Conservation (phyloP, 2,329 filamentous ascomycete genomes). For the Apiospora kogelbergensis region DNA sequence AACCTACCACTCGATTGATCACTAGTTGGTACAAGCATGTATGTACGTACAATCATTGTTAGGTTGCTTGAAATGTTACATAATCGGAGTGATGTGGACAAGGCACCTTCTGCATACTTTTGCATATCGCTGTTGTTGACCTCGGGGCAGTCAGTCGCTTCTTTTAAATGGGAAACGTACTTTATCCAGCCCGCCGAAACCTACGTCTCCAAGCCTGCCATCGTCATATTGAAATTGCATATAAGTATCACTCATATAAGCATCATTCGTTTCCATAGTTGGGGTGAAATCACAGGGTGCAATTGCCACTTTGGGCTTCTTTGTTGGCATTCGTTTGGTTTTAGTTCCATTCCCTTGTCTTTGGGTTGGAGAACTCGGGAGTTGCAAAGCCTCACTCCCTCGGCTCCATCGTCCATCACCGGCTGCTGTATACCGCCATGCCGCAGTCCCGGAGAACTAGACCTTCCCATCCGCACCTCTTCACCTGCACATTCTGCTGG, state of each 20-base stretch:
- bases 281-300: neutral
- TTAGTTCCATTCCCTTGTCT: neutral
- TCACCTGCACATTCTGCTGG: slow-evolving; percentile 60
- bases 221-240: neutral
- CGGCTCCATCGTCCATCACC: neutral
- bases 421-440: neutral
- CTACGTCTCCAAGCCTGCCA: neutral
- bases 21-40: no score
- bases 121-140: neutral
- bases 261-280: neutral
- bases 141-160: neutral
- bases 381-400: neutral
- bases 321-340: neutral
- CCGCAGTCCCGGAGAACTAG: neutral
- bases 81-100: neutral
- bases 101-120: neutral
- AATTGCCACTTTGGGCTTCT: neutral
- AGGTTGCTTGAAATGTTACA: no score
- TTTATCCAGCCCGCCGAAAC: neutral
- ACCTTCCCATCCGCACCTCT: slow-evolving; percentile 28
- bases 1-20: no score
- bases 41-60: no score
- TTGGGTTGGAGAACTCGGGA: neutral
- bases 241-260: neutral
- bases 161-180: neutral